Conservation (phyloP, 1,139 yeast species). For the Taphrina flavorubra region DNA sequence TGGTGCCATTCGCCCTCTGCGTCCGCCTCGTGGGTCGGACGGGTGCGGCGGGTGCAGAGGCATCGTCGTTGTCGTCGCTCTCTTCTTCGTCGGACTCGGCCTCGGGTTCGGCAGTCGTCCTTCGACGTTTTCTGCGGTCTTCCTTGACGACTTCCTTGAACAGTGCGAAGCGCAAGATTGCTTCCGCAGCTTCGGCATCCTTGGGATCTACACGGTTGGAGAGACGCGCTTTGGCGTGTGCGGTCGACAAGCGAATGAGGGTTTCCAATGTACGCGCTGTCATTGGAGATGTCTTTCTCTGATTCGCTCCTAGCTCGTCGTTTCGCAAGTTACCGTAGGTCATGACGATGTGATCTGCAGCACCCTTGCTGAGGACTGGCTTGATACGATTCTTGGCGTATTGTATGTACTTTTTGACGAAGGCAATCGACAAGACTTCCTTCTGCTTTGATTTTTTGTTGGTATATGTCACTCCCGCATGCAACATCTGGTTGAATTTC, state of each 20-base stretch:
- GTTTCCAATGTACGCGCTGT: conserved; percentile 98
- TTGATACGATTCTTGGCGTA: conserved; percentile 88
- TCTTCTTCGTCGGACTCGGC: conserved; percentile 49
- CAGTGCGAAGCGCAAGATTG: conserved; percentile 79
- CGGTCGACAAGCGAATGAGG: conserved; percentile 90
- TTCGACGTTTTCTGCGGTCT: conserved; percentile 49
- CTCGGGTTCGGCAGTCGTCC: conserved; percentile 46
- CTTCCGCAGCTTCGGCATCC: conserved; percentile 89
- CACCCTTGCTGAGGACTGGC: conserved; percentile 79
- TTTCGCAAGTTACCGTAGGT: conserved; percentile 84
- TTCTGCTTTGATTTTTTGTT: conserved; percentile 57
- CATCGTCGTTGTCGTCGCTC: conserved; percentile 49
- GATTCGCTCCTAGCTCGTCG: conserved; percentile 72
- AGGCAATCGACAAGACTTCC: conserved; percentile 76
- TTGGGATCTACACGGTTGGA: conserved; percentile 72
- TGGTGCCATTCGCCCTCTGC: conserved; percentile 5
- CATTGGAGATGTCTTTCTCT: conserved; percentile 88
- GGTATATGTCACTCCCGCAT: conserved; percentile 70
- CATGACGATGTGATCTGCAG: conserved; percentile 79
- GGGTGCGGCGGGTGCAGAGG: conserved; percentile 50
- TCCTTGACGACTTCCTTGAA: conserved; percentile 69
- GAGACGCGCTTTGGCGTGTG: conserved; percentile 93
- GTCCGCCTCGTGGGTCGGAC: conserved; percentile 24
- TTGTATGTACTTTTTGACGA: conserved; percentile 88
- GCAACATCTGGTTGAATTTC: conserved; percentile 79